Percentiles rank a stretch among this genome's conserved stretches.
phyloP scores from a whole-genome alignment of 2,329 filamentous ascomycete species.

The Botrytis cinerea region DNA sequence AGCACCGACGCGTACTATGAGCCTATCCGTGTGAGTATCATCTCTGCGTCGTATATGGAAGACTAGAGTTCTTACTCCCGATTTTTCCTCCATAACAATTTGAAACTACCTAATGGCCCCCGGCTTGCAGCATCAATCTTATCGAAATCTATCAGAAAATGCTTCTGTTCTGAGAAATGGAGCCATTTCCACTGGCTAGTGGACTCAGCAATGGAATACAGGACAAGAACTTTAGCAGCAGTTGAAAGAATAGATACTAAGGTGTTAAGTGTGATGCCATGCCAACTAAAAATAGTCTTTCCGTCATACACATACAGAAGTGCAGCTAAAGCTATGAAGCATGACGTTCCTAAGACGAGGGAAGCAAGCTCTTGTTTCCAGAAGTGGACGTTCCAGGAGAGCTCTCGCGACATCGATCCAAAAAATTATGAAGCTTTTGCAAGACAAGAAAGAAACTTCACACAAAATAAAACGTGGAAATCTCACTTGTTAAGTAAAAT shows the following conservation, averaged over 20 bases:
- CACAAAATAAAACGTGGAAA: not conserved
- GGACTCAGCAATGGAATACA: slow-evolving; percentile 12
- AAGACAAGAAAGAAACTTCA: not conserved
- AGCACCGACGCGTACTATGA: slow-evolving; percentile 15
- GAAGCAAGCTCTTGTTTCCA: slow-evolving; percentile 16
- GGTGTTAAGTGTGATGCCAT: slow-evolving; percentile 12
- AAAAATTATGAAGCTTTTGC: not conserved
- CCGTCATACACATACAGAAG: slow-evolving; percentile 9
- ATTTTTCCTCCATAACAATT: slow-evolving; percentile 13
- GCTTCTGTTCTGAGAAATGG: slow-evolving; percentile 5
- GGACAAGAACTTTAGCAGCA: slow-evolving; percentile 12
- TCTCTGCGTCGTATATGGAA: not conserved
- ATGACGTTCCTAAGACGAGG: slow-evolving; percentile 1
- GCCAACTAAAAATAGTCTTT: slow-evolving; percentile 2
- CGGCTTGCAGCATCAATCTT: slow-evolving; percentile 15
- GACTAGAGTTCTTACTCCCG: not conserved
- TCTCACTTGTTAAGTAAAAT: not conserved
- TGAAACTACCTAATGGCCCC: slow-evolving; percentile 14
- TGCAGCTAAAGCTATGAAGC: slow-evolving; percentile 15
- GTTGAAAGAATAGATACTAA: slow-evolving; percentile 15
- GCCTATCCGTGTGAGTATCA: slow-evolving; percentile 2
- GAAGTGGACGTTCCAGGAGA: slow-evolving; percentile 9
- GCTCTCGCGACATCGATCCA: slow-evolving; percentile 8
- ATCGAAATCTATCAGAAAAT: slow-evolving; percentile 6
- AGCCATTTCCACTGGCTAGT: slow-evolving; percentile 18